Conservation (phyloP, 2,329 filamentous ascomycete genomes). For the Colletotrichum sojae region DNA sequence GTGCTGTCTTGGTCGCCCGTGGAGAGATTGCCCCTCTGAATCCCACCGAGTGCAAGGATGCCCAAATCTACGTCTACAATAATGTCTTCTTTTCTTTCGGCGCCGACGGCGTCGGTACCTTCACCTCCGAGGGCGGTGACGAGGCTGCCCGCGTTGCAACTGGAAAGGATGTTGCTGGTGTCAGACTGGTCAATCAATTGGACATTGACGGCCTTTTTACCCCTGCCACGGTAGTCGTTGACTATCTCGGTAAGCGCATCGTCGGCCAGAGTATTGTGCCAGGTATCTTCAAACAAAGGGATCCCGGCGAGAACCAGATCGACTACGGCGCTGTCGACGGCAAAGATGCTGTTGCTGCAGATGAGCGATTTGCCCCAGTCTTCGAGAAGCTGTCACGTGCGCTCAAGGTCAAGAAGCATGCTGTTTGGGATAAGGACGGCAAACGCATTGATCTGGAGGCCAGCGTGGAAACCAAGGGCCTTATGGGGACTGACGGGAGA, state of each 20-base stretch:
- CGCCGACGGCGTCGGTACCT: constrained; percentile 96
- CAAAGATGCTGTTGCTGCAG: constrained; percentile 92
- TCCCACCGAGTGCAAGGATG: constrained; percentile 91
- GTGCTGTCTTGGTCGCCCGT: constrained; percentile 90
- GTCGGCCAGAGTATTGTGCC: constrained; percentile 98
- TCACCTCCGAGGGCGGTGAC: constrained; percentile 95
- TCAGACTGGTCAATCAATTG: constrained; percentile 95
- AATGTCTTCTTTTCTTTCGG: constrained; percentile 99
- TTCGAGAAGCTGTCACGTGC: constrained; percentile 94
- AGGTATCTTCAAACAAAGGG: constrained; percentile 98
- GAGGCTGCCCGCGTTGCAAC: constrained; percentile 96
- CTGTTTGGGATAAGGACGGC: constrained; percentile 97
- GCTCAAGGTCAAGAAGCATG: constrained; percentile 91
- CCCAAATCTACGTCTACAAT: constrained; percentile 99
- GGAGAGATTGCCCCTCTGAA: constrained; percentile 95
- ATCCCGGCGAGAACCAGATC: constrained; percentile 97
- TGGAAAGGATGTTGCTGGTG: constrained; percentile 95
- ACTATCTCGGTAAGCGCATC: constrained; percentile 96
- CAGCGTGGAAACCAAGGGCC: constrained; percentile 96
- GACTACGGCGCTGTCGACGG: constrained; percentile 99
- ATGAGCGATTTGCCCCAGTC: constrained; percentile 85
- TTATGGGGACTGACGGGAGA: constrained; percentile 95
- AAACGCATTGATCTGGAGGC: constrained; percentile 92
- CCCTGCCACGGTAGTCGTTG: constrained; percentile 94
- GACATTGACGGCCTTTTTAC: constrained; percentile 96